Evolutionary conservation across 495 filamentous ascomycete species (phyloP), one percentile per base, ranked within the genome.

Genomic region (Hypoxylon intermedium): DNA sequence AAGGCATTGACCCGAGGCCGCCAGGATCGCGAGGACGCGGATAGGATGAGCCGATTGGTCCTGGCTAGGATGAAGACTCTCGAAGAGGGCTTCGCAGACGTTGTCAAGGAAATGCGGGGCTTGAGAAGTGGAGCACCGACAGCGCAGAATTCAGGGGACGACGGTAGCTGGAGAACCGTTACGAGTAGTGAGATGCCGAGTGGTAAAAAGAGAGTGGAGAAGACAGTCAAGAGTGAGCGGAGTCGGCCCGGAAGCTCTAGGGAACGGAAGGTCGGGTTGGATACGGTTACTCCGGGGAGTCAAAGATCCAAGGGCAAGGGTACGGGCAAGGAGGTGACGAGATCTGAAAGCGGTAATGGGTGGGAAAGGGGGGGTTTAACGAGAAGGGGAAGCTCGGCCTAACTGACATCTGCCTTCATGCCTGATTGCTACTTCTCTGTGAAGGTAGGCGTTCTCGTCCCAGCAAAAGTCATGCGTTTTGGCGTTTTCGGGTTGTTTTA

Each of bases 11-110:
- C 72, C 5, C 62, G 58, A 30, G 57, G 19, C 3, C 9, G 30
- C 18, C 76, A 77, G 44, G 73, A 72, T 23, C 77, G 79, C 18
- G 83, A 83, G 7, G 85, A 90, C 61, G 85, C 87, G 59, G 79
- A 80, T 55, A 77, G 82, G 70, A 87, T 96, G 73, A 87, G 86
- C 59, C 84, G 89, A 43, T 75, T 96, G n/a, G 88, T 97, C 72
- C 77, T 97, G n/a, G 90, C 91, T 5, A 80, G 91, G 47, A 96
- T 98, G 88, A 92, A 92, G 60, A 89, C 88, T 24, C 83, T 98
- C 6, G 92, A 98, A 71, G 90, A 93, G 70, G 82, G 86, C 24
- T 89, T 98, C 67, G 83, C 87, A 0, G 90, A 95, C 52, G 85
- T 97, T 19, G 81, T 94, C 50, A 89, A 86, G 51, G 93, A 97